phyloP scores from a whole-genome alignment of 2,329 filamentous ascomycete genomes.

The Fusarium pseudograminearum region DNA sequence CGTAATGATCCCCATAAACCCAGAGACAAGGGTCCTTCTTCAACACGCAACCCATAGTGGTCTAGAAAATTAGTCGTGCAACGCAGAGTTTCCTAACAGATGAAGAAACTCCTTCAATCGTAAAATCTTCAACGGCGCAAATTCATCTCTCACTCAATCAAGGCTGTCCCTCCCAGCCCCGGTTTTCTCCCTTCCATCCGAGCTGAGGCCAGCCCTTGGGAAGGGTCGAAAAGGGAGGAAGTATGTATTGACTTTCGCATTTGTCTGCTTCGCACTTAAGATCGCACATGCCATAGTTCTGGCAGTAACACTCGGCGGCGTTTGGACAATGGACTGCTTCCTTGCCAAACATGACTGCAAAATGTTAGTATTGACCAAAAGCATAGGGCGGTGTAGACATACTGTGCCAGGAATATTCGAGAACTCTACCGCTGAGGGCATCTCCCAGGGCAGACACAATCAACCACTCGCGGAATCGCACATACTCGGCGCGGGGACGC shows the following conservation, averaged over 20 bases:
- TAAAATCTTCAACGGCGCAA: slow-evolving; percentile 17
- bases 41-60: slow-evolving; percentile 10
- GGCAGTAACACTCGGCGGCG: slow-evolving; percentile 73
- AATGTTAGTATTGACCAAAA: slow-evolving; percentile 22
- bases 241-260: slow-evolving; percentile 68
- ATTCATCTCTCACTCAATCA: slow-evolving; percentile 16
- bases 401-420: slow-evolving; percentile 76
- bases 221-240: slow-evolving; percentile 68
- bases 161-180: slow-evolving; percentile 43
- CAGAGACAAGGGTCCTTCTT: slow-evolving; percentile 17
- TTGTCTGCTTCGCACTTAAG: slow-evolving; percentile 57
- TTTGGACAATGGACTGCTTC: slow-evolving; percentile 70
- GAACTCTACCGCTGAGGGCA: slow-evolving; percentile 67
- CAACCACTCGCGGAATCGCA: slow-evolving; percentile 70
- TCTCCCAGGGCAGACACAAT: slow-evolving; percentile 67
- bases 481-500: slow-evolving; percentile 65
- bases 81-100: slow-evolving; percentile 6
- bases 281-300: slow-evolving; percentile 72
- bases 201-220: slow-evolving; percentile 70
- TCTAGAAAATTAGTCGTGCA: slow-evolving; percentile 7
- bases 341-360: slow-evolving; percentile 69
- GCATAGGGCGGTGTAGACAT: slow-evolving; percentile 51
- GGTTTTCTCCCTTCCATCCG: slow-evolving; percentile 48
- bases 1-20: slow-evolving; percentile 34
- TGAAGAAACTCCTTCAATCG: slow-evolving; percentile 21